Percentiles rank a stretch among this genome's conserved stretches.
Evolutionary conservation across 176 grass and related monocot species (phyloP).

Genomic region (Rhipidocladum racemiflorum): DNA sequence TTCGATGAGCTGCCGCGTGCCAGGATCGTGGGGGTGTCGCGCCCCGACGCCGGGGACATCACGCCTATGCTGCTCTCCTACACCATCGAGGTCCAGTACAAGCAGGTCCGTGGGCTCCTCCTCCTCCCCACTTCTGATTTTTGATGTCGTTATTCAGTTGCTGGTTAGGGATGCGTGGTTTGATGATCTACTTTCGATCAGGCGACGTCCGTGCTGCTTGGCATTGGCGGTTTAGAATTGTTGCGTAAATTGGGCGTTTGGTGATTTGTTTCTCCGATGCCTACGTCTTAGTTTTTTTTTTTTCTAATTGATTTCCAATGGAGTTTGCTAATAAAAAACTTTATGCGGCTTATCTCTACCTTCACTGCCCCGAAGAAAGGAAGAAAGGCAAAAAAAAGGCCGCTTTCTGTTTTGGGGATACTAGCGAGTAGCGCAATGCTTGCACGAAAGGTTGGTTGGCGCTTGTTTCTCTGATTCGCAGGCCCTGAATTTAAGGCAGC

Average conservation of each 20-base stretch:
- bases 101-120: conserved; percentile 47
- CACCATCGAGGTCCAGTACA: conserved; percentile 81
- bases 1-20: conserved; percentile 74
- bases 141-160: not conserved
- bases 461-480: not conserved
- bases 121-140: not conserved
- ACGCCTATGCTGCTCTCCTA: conserved; percentile 84
- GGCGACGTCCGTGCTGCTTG: not conserved
- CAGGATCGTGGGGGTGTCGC: conserved; percentile 57
- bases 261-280: conserved; percentile 4
- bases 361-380: not conserved
- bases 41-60: conserved; percentile 71
- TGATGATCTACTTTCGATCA: not conserved
- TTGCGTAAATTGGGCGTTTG: not conserved
- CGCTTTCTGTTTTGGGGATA: not conserved
- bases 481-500: not conserved
- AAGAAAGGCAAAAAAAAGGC: not conserved
- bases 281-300: not conserved
- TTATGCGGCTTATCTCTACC: not conserved
- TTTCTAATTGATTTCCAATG: not conserved
- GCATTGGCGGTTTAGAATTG: not conserved
- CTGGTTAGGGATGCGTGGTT: not conserved
- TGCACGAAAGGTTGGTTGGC: not conserved
- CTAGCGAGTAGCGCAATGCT: not conserved
- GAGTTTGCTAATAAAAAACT: not conserved